Percentiles rank a stretch among this genome's conserved stretches.
These are phyloP conservation scores for Monilinia polystroma DNA, from an alignment of 2,329 filamentous ascomycete genomes.

Conservation along the genomic window DNA sequence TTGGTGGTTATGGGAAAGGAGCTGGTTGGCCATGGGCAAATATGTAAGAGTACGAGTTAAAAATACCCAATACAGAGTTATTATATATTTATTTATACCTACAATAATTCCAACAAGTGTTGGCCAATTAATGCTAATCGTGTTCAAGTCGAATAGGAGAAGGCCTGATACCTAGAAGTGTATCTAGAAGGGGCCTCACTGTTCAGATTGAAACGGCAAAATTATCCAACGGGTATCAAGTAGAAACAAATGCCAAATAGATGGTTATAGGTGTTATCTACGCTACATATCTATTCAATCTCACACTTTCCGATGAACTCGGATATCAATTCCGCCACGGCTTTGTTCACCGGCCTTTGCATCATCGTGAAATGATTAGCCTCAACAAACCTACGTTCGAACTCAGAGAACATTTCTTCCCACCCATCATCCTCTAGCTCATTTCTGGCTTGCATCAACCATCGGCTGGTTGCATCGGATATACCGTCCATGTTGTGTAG, in stretches of 20 bases:
- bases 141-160: not conserved
- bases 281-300: not conserved
- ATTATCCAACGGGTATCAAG: not conserved
- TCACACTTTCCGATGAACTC: not conserved
- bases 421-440: not conserved
- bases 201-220: not conserved
- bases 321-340: not conserved
- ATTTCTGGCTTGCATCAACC: conserved; percentile 5
- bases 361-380: conserved; percentile 34
- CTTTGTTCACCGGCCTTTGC: conserved; percentile 21
- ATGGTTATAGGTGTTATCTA: not conserved
- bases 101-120: not conserved
- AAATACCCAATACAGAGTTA: conserved; percentile 16
- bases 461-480: not conserved
- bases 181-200: not conserved
- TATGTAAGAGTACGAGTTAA: conserved; percentile 15
- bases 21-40: not conserved
- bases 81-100: not conserved
- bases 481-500: not conserved
- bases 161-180: not conserved
- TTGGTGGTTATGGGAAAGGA: not conserved
- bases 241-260: not conserved
- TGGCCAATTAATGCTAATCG: not conserved
- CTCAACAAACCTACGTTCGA: conserved; percentile 8
- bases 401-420: not conserved